Percentiles rank a stretch among this genome's conserved stretches.
These are phyloP conservation scores for Phaseolus coccineus DNA, from an alignment of 331 rosid genomes.

Conservation along the genomic window DNA sequence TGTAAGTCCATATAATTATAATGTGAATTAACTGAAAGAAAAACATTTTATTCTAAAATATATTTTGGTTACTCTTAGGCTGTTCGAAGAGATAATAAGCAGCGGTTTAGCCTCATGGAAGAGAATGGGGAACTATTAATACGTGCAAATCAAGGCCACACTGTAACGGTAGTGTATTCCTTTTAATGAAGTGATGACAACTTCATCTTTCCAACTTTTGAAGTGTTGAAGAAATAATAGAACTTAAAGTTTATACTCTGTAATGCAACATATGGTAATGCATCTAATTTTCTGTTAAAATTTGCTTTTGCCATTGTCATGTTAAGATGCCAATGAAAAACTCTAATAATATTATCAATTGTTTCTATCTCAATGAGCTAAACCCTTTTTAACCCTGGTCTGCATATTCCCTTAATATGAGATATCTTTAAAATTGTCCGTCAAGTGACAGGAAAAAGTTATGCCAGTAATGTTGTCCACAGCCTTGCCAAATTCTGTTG, in stretches of 20 bases:
- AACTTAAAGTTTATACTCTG: conserved; percentile 13
- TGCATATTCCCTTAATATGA: conserved; percentile 2
- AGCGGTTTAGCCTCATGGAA: conserved; percentile 83
- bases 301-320: not conserved
- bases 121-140: conserved; percentile 81
- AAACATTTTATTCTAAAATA: conserved; percentile 25
- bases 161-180: conserved; percentile 57
- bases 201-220: not conserved
- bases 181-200: not conserved
- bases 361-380: conserved; percentile 8
- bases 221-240: conserved; percentile 12
- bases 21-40: conserved; percentile 32
- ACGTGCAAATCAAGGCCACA: conserved; percentile 97
- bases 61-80: conserved; percentile 61
- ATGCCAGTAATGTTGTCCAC: not conserved
- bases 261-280: not conserved
- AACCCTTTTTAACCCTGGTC: not conserved
- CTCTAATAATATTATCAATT: not conserved
- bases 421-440: conserved; percentile 23
- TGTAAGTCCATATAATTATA: conserved; percentile 13
- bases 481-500: conserved; percentile 12
- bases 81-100: conserved; percentile 85
- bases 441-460: conserved; percentile 1
- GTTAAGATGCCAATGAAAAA: not conserved
- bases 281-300: conserved; percentile 4